phyloP scores from a whole-genome alignment of 805 yeast species.

The Lipomyces orientalis region DNA sequence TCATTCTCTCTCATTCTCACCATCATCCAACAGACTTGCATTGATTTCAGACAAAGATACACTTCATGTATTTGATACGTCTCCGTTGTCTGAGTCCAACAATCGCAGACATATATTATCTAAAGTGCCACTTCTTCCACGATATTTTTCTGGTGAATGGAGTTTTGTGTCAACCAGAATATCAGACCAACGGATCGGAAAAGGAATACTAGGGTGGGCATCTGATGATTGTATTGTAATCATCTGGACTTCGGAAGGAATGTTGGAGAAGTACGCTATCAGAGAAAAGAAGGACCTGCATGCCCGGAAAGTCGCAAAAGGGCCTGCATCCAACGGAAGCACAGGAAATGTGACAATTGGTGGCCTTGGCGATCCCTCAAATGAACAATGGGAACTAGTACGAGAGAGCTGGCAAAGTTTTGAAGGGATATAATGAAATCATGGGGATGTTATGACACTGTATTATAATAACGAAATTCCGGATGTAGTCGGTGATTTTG shows the following conservation, averaged over 20 bases:
- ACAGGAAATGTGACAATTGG: constrained; percentile 24
- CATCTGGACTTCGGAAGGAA: constrained; percentile 72
- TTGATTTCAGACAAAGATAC: constrained; percentile 89
- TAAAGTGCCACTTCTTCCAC: constrained; percentile 68
- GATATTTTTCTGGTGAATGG: constrained; percentile 85
- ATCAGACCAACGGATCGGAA: constrained; percentile 43
- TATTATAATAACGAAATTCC: background rate
- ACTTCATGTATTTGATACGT: constrained; percentile 78
- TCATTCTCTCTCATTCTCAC: constrained; percentile 83
- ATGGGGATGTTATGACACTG: background rate
- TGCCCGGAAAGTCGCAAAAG: constrained; percentile 22
- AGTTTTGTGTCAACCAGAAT: constrained; percentile 77
- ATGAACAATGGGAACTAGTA: constrained; percentile 59
- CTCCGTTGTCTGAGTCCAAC: constrained; percentile 38
- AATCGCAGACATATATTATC: constrained; percentile 68
- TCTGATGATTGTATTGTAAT: constrained; percentile 74
- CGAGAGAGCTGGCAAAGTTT: constrained; percentile 75
- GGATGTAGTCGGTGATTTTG: constrained; percentile 7
- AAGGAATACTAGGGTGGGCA: constrained; percentile 73
- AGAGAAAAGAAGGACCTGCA: constrained; percentile 53
- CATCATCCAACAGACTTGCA: constrained; percentile 75
- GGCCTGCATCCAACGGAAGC: constrained; percentile 13
- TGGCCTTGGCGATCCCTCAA: constrained; percentile 39
- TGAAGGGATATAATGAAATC: constrained; percentile 44
- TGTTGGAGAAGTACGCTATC: constrained; percentile 87